Evolutionary conservation across 1,284 basidiomycete species (phyloP).

Genomic region (Neotropicomus parvogracilis): DNA sequence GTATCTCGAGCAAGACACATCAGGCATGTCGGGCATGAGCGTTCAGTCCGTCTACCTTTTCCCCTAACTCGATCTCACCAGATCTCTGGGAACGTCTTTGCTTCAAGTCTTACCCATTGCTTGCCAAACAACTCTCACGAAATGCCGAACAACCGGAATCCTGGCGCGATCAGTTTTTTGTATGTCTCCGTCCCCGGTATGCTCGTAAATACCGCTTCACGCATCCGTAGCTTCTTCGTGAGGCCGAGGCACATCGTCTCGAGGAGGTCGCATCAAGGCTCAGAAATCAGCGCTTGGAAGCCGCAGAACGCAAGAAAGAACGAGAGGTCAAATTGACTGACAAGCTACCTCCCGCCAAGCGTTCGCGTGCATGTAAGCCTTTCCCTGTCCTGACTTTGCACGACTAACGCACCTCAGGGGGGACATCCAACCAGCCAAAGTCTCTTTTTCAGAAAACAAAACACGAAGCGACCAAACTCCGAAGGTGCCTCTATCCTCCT

Average conservation of each 20-base stretch:
- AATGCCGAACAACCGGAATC: constrained; percentile 45
- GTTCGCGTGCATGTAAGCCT: constrained; percentile 51
- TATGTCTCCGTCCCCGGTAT: constrained; percentile 35
- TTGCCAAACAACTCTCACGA: constrained; percentile 37
- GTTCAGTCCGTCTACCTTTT: neutral
- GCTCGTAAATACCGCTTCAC: constrained; percentile 6
- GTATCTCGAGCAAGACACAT: constrained; percentile 57
- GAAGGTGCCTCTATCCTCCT: constrained; percentile 55
- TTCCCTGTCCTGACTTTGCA: neutral
- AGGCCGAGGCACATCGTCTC: constrained; percentile 55
- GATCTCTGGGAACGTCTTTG: constrained; percentile 70
- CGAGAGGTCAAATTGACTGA: constrained; percentile 70
- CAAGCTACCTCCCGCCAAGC: constrained; percentile 58
- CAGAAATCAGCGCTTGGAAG: constrained; percentile 60
- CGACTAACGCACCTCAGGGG: constrained; percentile 41
- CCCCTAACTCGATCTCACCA: constrained; percentile 30
- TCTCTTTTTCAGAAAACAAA: constrained; percentile 73
- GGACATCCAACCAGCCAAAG: constrained; percentile 49
- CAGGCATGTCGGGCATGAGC: constrained; percentile 42
- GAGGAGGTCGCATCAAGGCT: constrained; percentile 58
- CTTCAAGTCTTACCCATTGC: constrained; percentile 52
- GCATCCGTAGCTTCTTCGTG: constrained; percentile 45
- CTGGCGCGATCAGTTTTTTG: constrained; percentile 69
- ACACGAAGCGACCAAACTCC: constrained; percentile 61
- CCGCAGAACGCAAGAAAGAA: constrained; percentile 67